phyloP scores from a whole-genome alignment of 2,329 filamentous ascomycete genomes.

The Apiospora kogelbergensis region DNA sequence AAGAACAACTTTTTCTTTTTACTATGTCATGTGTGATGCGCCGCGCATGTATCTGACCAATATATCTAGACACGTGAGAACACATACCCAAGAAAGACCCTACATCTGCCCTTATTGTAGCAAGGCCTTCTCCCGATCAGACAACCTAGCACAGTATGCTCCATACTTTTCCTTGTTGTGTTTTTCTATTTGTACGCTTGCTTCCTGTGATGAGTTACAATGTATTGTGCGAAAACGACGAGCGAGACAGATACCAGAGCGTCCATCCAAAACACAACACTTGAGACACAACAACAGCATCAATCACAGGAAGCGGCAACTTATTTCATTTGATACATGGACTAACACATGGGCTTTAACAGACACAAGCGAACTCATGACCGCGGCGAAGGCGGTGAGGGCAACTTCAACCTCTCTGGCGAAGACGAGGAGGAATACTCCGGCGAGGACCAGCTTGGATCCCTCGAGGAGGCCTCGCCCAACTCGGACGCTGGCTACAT shows the following conservation, averaged over 20 bases:
- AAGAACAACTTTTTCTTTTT: slow-evolving; percentile 52
- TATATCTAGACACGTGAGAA: slow-evolving; percentile 86
- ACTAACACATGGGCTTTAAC: slow-evolving; percentile 42
- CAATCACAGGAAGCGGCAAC: slow-evolving; percentile 10
- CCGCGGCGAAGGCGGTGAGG: slow-evolving; percentile 61
- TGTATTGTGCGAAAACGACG: slow-evolving; percentile 34
- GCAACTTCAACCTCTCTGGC: slow-evolving; percentile 64
- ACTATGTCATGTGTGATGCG: slow-evolving; percentile 39
- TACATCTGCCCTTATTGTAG: slow-evolving; percentile 98
- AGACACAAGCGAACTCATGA: slow-evolving; percentile 83
- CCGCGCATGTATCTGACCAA: slow-evolving; percentile 47
- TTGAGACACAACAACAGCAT: slow-evolving; percentile 29
- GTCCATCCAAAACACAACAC: slow-evolving; percentile 34
- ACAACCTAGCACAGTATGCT: slow-evolving; percentile 95
- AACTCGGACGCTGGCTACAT: slow-evolving; percentile 67
- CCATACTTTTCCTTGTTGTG: slow-evolving; percentile 38
- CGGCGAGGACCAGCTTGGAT: slow-evolving; percentile 80
- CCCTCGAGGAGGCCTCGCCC: slow-evolving; percentile 77
- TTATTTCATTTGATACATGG: not conserved
- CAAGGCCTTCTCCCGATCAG: slow-evolving; percentile 97
- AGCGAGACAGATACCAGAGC: slow-evolving; percentile 27
- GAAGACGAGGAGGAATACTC: slow-evolving; percentile 83
- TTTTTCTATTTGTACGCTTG: slow-evolving; percentile 34
- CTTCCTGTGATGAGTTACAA: slow-evolving; percentile 43
- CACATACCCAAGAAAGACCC: slow-evolving; percentile 97